Base-by-base conservation (phyloP, 164 flowering plant genomes). In the Cinnamomum chago region DNA sequence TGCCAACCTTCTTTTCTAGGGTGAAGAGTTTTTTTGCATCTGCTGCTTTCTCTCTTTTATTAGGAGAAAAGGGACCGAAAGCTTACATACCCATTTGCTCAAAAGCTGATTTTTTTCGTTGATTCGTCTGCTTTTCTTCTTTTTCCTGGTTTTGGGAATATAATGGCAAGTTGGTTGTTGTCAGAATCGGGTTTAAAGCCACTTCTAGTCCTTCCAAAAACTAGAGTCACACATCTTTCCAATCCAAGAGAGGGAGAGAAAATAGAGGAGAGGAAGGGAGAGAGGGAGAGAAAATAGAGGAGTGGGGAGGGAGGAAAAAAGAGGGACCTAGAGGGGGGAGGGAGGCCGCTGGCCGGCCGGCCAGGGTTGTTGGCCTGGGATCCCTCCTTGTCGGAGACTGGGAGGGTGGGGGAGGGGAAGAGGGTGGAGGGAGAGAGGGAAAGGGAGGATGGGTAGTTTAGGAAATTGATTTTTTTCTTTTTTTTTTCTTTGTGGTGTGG, bases 121-220 rank as follows among this genome's bases (percentile, higher is more conserved):
- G n/a, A 55, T 55, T 40, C 47, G 11, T 40, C 10, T 40, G 47
- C 11, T 40, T 40, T 40, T 40, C 47, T 40, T 40, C 67, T 9
- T 22, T 24, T 64, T 23, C 23, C 67, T 25, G 14, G 67, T 25
- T 64, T 25, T 64, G 15, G 30, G 28, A 25, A 11, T 14, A 15
- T 15, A 18, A 73, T 66, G 76, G 70, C 76, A 47, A 51, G 62
- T 22, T 51, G 64, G 70, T 24, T 67, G 6, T 18, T 66, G 24
- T 81, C 86, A 65, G 83, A 87, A 80, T 82, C 84, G 70, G 88
- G 86, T 50, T 23, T 87, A 28, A 77, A 81, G 67, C 85, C 88
- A 2, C 81, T 84, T 5, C 85, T 83, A 74, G 73, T 62, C 13
- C 20, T 50, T 14, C 22, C 24, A 0, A 70, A 33, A 47, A 70